Evolutionary conservation across 2,329 filamentous ascomycete genomes (phyloP).

Genomic region (Penicillium sp.): DNA sequence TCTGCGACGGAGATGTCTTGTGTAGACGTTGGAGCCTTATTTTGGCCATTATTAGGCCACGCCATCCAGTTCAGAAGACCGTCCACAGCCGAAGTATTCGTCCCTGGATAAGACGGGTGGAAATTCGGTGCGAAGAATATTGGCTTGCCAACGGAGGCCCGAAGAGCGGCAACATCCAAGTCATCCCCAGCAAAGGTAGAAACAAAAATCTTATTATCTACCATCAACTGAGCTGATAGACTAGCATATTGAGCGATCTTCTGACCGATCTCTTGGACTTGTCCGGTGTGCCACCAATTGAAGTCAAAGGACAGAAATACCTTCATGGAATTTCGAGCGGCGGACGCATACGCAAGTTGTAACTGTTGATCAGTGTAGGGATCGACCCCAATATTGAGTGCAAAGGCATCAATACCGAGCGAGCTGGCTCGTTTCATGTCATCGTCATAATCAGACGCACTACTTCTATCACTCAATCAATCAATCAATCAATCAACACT

Average conservation of each 20-base stretch:
- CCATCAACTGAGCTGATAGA: conserved; percentile 55
- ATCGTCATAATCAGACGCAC: conserved; percentile 53
- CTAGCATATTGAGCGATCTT: conserved; percentile 56
- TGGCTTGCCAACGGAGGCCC: conserved; percentile 50
- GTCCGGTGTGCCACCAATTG: conserved; percentile 52
- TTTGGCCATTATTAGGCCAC: conserved; percentile 53
- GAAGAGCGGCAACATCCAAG: conserved; percentile 52
- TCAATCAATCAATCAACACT: not conserved
- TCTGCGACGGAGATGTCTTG: conserved; percentile 50
- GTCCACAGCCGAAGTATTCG: conserved; percentile 46
- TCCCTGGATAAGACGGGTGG: conserved; percentile 49
- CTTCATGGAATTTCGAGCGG: conserved; percentile 55
- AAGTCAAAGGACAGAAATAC: conserved; percentile 65
- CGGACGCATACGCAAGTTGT: conserved; percentile 56
- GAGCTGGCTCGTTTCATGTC: conserved; percentile 56
- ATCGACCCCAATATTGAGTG: conserved; percentile 58
- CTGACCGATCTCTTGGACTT: conserved; percentile 51
- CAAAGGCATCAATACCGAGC: conserved; percentile 56
- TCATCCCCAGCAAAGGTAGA: conserved; percentile 61
- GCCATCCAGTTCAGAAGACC: conserved; percentile 54
- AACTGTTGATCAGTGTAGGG: conserved; percentile 53
- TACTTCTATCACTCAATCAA: conserved; percentile 46
- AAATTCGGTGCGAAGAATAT: conserved; percentile 61
- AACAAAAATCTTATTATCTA: conserved; percentile 58
- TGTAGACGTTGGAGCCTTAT: conserved; percentile 56